These are phyloP conservation scores for Ceratocystis diversiconidia DNA, from an alignment of 2,329 filamentous ascomycete species.

Conservation along the genomic window DNA sequence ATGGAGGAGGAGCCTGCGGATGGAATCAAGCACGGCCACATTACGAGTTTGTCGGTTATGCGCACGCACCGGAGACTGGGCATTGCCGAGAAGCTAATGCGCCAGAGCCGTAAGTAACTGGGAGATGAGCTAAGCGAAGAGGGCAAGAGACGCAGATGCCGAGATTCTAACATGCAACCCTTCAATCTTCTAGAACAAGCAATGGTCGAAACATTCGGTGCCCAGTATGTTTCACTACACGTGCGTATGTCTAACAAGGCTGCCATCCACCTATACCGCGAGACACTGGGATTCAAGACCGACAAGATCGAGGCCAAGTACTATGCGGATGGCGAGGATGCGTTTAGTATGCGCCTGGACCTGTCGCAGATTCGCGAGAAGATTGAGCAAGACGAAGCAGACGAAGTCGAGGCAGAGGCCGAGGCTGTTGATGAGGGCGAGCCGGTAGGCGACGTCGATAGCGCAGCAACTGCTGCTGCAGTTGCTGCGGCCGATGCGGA, in stretches of 20 bases:
- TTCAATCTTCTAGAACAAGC: slow-evolving; percentile 51
- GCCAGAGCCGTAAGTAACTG: slow-evolving; percentile 65
- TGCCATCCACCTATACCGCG: slow-evolving; percentile 80
- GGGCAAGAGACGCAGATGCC: background rate
- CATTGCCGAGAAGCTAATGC: slow-evolving; percentile 94
- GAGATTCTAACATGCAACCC: too few relatives aligned
- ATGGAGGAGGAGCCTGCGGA: slow-evolving; percentile 97
- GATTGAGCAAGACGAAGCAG: slow-evolving; percentile 32
- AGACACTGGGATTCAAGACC: slow-evolving; percentile 77
- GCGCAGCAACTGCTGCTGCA: slow-evolving; percentile 27
- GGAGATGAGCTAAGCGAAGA: background rate
- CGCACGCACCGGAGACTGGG: slow-evolving; percentile 81
- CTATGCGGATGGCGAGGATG: slow-evolving; percentile 96
- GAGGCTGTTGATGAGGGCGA: slow-evolving; percentile 50
- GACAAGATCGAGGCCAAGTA: slow-evolving; percentile 80
- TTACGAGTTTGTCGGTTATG: slow-evolving; percentile 92
- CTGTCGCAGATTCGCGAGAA: slow-evolving; percentile 46
- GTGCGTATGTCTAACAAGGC: slow-evolving; percentile 89
- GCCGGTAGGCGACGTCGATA: slow-evolving; percentile 51
- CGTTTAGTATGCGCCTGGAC: slow-evolving; percentile 85
- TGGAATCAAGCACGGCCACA: slow-evolving; percentile 86
- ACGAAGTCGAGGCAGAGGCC: slow-evolving; percentile 24
- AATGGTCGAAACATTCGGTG: slow-evolving; percentile 90
- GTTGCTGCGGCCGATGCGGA: slow-evolving; percentile 27
- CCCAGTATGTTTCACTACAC: slow-evolving; percentile 87